Evolutionary conservation across 192 early-diverging fungal species (phyloP), one percentile per base, ranked within the genome.

Genomic region (Podila minutissima): DNA sequence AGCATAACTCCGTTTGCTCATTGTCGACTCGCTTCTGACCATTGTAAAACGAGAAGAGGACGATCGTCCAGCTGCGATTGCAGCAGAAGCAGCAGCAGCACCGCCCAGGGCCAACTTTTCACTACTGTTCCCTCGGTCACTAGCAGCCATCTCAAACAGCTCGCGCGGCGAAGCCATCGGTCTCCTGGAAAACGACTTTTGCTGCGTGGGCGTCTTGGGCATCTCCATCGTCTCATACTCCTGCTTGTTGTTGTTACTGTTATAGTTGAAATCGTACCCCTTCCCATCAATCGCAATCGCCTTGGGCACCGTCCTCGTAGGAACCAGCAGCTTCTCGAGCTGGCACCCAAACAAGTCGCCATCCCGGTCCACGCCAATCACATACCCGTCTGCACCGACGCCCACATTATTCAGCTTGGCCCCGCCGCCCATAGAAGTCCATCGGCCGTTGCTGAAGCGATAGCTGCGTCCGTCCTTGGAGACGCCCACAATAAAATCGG

Each of bases 311-410:
- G 9, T 51, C n/a, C 51, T 59, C 1, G 66, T 17, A 19, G 70
- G 71, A 8, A 65, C 41, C 1, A 67, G 7, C 2, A 50, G 35
- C 15, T 37, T 67, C 51, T 81, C 65, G 20, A 81, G 53, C 38
- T 81, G 76, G 53, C 66, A 81, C 20, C 70, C 76, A 65, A 72
- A 69, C 17, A 81, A 62, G 58, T 81, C 71, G 13, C 76, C 76
- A 48, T 73, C 76, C 9, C 60, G 38, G 53, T 81, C 76, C 11
- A 81, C 62, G 2, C 76, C 76, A 2, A 81, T 15, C 22, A 81
- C 76, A 58, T 81, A 81, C n/a, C 76, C 76, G 60, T 81, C 76
- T 0, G 32, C 26, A 2, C 76, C 76, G 17, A 81, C 71, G 24
- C 57, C 76, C 8, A 81, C 46, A 37, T 35, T 64, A 15, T 46